A percentile compares a stretch with the other conserved stretches of the same genome.
phyloP scores from a whole-genome alignment of 1,139 yeast species.

The Torulaspora pretoriensis region DNA sequence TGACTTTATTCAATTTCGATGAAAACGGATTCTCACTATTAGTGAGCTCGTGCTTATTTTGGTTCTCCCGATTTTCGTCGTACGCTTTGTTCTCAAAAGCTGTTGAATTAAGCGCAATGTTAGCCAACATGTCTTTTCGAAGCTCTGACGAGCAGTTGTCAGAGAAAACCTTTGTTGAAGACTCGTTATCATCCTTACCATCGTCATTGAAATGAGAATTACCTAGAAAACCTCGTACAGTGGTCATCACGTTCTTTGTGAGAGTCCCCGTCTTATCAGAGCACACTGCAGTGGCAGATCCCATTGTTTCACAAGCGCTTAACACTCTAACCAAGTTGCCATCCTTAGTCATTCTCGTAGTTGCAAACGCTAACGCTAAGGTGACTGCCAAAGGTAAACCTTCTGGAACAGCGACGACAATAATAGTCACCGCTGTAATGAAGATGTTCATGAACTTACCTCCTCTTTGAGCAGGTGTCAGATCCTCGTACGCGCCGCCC shows the following conservation, averaged over 20 bases:
- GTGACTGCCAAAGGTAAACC: conserved; percentile 97
- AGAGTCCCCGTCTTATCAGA: conserved; percentile 97
- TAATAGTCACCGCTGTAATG: conserved; percentile 85
- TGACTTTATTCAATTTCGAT: conserved; percentile 4
- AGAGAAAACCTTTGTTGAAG: conserved; percentile 38
- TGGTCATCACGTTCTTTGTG: conserved; percentile 88
- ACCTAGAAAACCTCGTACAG: conserved; percentile 72
- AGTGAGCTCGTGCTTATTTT: conserved; percentile 10
- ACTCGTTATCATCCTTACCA: conserved; percentile 11
- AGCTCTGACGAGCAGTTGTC: conserved; percentile 37
- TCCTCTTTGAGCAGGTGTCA: conserved; percentile 72
- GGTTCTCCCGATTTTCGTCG: conserved; percentile 29
- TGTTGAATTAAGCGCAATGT: conserved; percentile 75
- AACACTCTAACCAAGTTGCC: conserved; percentile 93
- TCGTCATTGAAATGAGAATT: conserved; percentile 36
- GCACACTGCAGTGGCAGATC: conserved; percentile 95
- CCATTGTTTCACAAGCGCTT: conserved; percentile 97
- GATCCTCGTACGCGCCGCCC: conserved; percentile 43
- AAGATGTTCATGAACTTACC: conserved; percentile 76
- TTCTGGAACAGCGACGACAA: conserved; percentile 98
- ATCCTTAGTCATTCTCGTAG: conserved; percentile 95
- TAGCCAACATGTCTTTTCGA: conserved; percentile 46
- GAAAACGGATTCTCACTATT: conserved; percentile 34
- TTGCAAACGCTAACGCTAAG: conserved; percentile 92
- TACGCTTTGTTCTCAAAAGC: conserved; percentile 67